A percentile compares a stretch with the other conserved stretches of the same genome.
Evolutionary conservation across 805 yeast genomes (phyloP).

Genomic region (Zygoascus tannicola): DNA sequence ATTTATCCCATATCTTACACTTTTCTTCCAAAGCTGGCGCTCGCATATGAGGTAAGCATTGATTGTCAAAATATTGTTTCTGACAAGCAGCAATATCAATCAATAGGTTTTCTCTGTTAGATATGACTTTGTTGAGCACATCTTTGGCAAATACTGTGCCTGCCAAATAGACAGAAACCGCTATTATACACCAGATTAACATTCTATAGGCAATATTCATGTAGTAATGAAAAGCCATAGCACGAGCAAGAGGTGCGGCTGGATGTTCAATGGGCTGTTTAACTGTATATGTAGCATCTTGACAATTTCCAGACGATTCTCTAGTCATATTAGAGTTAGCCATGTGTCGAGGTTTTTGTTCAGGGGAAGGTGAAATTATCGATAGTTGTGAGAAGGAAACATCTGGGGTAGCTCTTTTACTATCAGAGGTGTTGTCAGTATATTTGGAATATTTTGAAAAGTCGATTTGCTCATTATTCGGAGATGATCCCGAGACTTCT

Average conservation of each 20-base stretch:
- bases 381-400: background rate
- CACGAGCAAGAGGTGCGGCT: slow-evolving; percentile 39
- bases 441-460: too few species aligned
- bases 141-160: slow-evolving; percentile 46
- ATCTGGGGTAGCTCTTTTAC: too few species aligned
- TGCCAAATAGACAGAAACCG: slow-evolving; percentile 39
- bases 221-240: background rate
- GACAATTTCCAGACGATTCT: slow-evolving; percentile 13
- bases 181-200: slow-evolving; percentile 25
- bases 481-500: background rate
- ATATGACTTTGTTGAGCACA: slow-evolving; percentile 54
- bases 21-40: slow-evolving; percentile 65
- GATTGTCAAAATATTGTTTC: slow-evolving; percentile 55
- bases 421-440: too few species aligned
- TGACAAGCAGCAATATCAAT: slow-evolving; percentile 59
- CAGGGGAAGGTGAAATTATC: background rate
- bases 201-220: background rate
- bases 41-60: slow-evolving; percentile 48
- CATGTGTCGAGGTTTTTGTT: background rate
- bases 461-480: background rate
- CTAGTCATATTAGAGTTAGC: background rate
- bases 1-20: slow-evolving; percentile 65
- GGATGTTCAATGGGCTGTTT: slow-evolving; percentile 58
- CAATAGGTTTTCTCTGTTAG: slow-evolving; percentile 43
- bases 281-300: slow-evolving; percentile 40